phyloP scores from a whole-genome alignment of 768 basidiomycete genomes.

The Podaxis rugospora region DNA sequence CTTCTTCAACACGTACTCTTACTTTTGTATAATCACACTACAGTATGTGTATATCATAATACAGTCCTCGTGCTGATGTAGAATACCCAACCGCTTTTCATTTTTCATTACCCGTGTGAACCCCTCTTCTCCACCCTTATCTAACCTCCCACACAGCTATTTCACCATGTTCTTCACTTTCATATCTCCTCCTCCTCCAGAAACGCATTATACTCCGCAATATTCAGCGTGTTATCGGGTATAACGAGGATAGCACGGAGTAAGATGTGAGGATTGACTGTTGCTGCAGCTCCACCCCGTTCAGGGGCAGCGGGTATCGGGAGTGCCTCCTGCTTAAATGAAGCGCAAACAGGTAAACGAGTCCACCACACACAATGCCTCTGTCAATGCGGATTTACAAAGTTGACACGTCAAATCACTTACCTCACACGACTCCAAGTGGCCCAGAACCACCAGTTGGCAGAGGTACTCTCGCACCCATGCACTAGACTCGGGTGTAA shows the following conservation, averaged over 20 bases:
- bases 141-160: background rate
- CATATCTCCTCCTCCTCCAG: slow-evolving; percentile 21
- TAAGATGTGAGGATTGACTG: slow-evolving; percentile 40
- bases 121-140: background rate
- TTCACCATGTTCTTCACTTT: background rate
- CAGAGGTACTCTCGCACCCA: slow-evolving; percentile 55
- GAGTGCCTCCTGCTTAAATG: slow-evolving; percentile 27
- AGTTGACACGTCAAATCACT: slow-evolving; percentile 15
- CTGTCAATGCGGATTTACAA: slow-evolving; percentile 3
- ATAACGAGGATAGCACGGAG: slow-evolving; percentile 51
- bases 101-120: background rate
- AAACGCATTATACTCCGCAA: slow-evolving; percentile 37
- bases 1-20: background rate
- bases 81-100: too few relatives aligned
- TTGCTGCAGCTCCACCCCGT: slow-evolving; percentile 29
- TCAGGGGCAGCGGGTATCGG: slow-evolving; percentile 40
- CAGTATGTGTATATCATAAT: background rate
- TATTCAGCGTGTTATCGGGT: slow-evolving; percentile 42
- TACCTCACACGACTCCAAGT: slow-evolving; percentile 49
- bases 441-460: slow-evolving; percentile 51
- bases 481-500: slow-evolving; percentile 30
- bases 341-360: slow-evolving; percentile 8
- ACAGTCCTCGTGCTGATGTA: slow-evolving; percentile 7
- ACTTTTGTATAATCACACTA: background rate
- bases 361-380: background rate